Evolutionary conservation across 2,329 filamentous ascomycete species (phyloP), one percentile per base, ranked within the genome.

Genomic region (Colletotrichum magnum): DNA sequence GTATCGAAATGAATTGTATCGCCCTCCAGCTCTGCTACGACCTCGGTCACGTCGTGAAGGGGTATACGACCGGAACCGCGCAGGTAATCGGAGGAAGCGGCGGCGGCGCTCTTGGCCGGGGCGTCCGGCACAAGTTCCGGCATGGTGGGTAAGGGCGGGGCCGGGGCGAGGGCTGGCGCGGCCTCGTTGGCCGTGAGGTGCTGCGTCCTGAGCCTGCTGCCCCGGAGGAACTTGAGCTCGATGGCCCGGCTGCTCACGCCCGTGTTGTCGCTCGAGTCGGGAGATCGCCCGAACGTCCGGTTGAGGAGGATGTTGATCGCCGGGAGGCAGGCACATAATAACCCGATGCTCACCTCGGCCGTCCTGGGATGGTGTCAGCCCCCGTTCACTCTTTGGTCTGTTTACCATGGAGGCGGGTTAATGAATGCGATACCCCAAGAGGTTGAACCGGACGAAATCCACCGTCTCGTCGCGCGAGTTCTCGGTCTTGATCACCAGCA

Each of bases 281-380:
- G 47, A 6, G 47, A 50, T 7, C 47, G 6, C 5, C n/a, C n/a
- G 18, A 50, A 21, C 5, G 18, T 5, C 6, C 47, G 18, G 0
- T 12, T 4, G 47, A 21, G 21, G 9, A 53, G 50, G 10, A 53
- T 28, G 47, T 73, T 77, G 45, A 73, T 61, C n/a, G 75, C 73
- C 0, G 77, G 77, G 3, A 78, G 69, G 50, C 77, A 78, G 2
- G 76, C 71, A 59, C 76, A 78, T 28, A 78, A 75, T 4, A 78
- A 67, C 3, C 75, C 77, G 21, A 78, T 74, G 28, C 74, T 75
- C 2, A 71, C 72, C 54, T 78, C 76, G 21, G 77, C 77, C 53
- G 78, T 78, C 7, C 77, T 76, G 21, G 21, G 3, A 24, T 24
- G 21, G 3, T 24, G 21, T 24, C 21, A 24, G 21, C 21, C 21